Base-by-base conservation (phyloP, 2,329 filamentous ascomycete genomes). In the Ophiostoma novo-ulmi region DNA sequence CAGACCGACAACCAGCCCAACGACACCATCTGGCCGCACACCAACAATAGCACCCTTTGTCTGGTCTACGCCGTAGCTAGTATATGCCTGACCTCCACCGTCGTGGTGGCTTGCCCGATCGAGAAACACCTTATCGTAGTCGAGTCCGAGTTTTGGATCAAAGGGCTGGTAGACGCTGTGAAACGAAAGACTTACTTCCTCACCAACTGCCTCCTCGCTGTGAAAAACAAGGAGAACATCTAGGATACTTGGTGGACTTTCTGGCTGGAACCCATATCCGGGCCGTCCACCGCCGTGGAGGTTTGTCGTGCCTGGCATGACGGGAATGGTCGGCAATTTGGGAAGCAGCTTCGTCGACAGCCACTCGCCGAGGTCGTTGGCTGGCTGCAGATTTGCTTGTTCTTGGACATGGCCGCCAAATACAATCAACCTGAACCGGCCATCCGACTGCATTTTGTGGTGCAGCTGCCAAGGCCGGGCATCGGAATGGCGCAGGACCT, bases 21-120 rank as follows among this genome's bases (percentile, higher is more conserved):
- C 84, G 77, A 92, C 88, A 76, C 90, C 88, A 80, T 92, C 90
- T 2, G 90, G 90, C 67, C 69, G 69, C 36, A 70, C 55, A n/a
- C 55, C 68, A 1, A 72, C 71, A 11, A 70, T 13, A 2, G 69
- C 90, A 0, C 89, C 89, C 26, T 78, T 78, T 69, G 84, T 79
- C 22, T 74, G 76, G 73, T 87, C 82, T 1, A 92, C 80, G 0
- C 88, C 89, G 71, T 88, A 89, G 3, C 82, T 82, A 70, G 83
- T 79, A 75, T 91, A 87, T 0, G 82, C 81, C 10, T 81, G 74
- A 0, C 84, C 84, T 69, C 83, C 78, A 0, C 83, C 84, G 75
- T 87, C 83, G 73, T 87, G 82, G 76, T 87, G 85, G 52, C 80
- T 82, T 61, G 80, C 75, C 61, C 84, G 84, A 72, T 89, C 87